Percentiles rank a stretch among this genome's conserved stretches.
Evolutionary conservation across 2,329 filamentous ascomycete species (phyloP).

Genomic region (Sporothrix protearum): DNA sequence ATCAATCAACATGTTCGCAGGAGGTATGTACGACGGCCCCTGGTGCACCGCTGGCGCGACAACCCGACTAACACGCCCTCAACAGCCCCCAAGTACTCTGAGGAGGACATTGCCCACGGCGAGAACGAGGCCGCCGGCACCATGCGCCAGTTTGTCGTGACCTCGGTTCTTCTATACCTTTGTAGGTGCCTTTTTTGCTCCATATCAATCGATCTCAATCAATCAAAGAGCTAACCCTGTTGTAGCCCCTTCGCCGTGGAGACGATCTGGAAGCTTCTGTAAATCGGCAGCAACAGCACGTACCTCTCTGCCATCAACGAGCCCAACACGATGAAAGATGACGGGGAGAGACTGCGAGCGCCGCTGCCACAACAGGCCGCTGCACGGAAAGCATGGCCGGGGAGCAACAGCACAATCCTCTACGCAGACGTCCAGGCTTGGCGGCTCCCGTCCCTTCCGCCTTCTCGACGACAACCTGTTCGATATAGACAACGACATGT

Average conservation of each 20-base stretch:
- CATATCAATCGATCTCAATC: too few relatives aligned
- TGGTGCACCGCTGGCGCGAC: not conserved
- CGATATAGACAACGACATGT: not conserved
- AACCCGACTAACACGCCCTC: not conserved
- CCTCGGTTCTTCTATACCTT: constrained; percentile 68
- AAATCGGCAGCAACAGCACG: constrained; percentile 23
- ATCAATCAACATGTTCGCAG: constrained; percentile 57
- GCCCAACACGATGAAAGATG: not conserved
- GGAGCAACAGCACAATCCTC: not conserved
- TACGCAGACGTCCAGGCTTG: not conserved
- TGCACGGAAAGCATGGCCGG: too few relatives aligned
- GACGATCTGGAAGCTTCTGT: constrained; percentile 39
- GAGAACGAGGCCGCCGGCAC: constrained; percentile 66
- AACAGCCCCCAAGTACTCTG: constrained; percentile 57
- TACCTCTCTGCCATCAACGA: not conserved
- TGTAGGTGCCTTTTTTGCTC: constrained; percentile 62
- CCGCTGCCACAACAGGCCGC: too few relatives aligned
- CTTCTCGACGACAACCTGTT: not conserved
- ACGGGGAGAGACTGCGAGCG: too few relatives aligned
- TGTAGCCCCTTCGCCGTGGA: constrained; percentile 57
- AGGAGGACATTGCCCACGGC: constrained; percentile 66
- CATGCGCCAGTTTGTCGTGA: constrained; percentile 63
- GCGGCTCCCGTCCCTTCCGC: not conserved
- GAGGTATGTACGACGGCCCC: constrained; percentile 46
- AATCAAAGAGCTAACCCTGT: too few relatives aligned